phyloP scores from a whole-genome alignment of 768 basidiomycete species.

The Xanthoconium stramineum region DNA sequence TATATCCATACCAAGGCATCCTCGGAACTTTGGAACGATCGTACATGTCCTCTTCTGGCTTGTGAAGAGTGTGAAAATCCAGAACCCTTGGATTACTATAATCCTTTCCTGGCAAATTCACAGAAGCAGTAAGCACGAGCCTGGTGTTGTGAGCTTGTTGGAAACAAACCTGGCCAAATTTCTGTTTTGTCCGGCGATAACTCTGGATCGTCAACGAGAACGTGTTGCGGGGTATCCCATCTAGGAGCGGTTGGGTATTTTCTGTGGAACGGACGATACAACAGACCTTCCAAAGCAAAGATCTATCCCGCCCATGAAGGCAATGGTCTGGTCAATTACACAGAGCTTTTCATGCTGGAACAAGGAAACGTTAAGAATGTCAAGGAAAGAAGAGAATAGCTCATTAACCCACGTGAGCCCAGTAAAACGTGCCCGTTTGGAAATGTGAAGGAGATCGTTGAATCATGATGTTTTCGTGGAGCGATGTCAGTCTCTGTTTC shows the following conservation, averaged over 20 bases:
- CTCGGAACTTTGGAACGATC: slow-evolving; percentile 85
- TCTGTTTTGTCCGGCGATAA: slow-evolving; percentile 51
- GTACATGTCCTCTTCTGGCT: slow-evolving; percentile 94
- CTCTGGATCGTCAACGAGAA: slow-evolving; percentile 82
- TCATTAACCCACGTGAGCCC: slow-evolving; percentile 80
- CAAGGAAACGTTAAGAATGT: not conserved
- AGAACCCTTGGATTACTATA: slow-evolving; percentile 86
- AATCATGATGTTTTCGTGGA: slow-evolving; percentile 93
- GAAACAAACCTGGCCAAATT: slow-evolving; percentile 79
- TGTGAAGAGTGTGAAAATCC: slow-evolving; percentile 84
- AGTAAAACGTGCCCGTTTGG: slow-evolving; percentile 95
- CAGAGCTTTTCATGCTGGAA: slow-evolving; percentile 94
- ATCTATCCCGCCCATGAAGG: slow-evolving; percentile 97
- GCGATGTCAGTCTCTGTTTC: slow-evolving; percentile 70
- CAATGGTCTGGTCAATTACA: slow-evolving; percentile 95
- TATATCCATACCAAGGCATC: slow-evolving; percentile 83
- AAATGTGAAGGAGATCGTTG: slow-evolving; percentile 98
- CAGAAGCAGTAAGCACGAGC: not conserved
- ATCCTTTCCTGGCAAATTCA: slow-evolving; percentile 68
- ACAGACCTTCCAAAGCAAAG: slow-evolving; percentile 82
- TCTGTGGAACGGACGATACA: not conserved
- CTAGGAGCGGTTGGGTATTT: slow-evolving; percentile 33
- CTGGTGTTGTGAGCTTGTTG: not conserved
- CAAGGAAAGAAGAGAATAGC: not conserved
- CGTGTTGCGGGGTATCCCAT: slow-evolving; percentile 97